A percentile compares a stretch with the other conserved stretches of the same genome.
Conservation (phyloP, 305 asterid species). For the Fraxinus baroniana region DNA sequence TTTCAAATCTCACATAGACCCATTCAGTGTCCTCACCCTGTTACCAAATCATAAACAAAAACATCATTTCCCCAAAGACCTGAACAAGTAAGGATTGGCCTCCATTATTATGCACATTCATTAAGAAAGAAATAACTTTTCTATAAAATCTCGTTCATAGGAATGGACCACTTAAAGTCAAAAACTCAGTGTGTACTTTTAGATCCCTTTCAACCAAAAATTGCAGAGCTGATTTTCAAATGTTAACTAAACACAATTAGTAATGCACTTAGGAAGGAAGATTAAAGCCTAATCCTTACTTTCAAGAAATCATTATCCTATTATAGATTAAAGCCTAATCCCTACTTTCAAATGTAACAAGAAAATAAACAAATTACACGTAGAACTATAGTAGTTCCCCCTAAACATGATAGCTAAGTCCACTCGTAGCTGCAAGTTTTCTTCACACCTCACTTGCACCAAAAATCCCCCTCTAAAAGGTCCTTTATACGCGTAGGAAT, state of each 20-base stretch:
- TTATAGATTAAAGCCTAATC: not conserved
- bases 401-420: not conserved
- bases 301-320: not conserved
- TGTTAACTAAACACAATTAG: not conserved
- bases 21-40: slow-evolving; percentile 70
- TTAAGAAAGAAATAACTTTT: not conserved
- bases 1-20: slow-evolving; percentile 51
- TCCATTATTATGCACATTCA: not conserved
- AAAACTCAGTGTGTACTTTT: not conserved
- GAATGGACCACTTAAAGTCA: not conserved
- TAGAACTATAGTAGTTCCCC: not conserved
- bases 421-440: not conserved
- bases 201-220: not conserved
- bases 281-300: too few relatives aligned
- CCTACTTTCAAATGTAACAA: not conserved
- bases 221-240: not conserved
- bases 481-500: not conserved
- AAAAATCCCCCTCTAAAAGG: not conserved
- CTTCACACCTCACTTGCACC: not conserved
- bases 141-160: not conserved
- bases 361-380: not conserved
- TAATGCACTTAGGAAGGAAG: not conserved
- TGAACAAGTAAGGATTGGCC: not conserved
- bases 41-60: slow-evolving; percentile 17
- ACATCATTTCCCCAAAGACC: not conserved